Percentiles rank a stretch among this genome's conserved stretches.
These are phyloP conservation scores for Picea sitchensis DNA, from an alignment of 75 land plant genomes.

Conservation along the genomic window DNA sequence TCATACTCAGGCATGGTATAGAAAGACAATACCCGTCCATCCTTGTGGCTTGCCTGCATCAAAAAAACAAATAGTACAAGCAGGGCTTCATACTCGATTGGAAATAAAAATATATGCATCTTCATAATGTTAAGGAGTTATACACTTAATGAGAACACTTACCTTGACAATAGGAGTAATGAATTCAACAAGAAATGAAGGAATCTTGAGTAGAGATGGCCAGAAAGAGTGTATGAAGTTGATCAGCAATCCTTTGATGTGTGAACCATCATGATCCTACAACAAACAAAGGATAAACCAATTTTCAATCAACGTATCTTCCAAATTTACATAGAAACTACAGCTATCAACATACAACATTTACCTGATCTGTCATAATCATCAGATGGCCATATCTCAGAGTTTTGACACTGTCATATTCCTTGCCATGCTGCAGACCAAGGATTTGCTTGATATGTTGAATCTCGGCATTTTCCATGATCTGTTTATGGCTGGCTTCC, in stretches of 20 bases:
- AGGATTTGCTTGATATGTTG: constrained; percentile 80
- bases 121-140: too few relatives aligned
- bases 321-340: too few relatives aligned
- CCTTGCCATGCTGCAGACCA: constrained; percentile 88
- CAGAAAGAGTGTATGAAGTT: constrained; percentile 97
- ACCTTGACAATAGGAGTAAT: constrained; percentile 99
- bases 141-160: background rate
- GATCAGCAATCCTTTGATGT: constrained; percentile 92
- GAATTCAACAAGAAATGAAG: constrained; percentile 90
- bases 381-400: constrained; percentile 96
- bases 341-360: background rate
- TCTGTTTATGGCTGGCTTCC: constrained; percentile 80
- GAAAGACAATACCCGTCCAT: constrained; percentile 58
- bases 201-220: constrained; percentile 91
- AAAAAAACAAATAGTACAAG: background rate
- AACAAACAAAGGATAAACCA: background rate
- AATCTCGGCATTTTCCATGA: constrained; percentile 86
- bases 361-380: constrained; percentile 99
- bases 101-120: too few relatives aligned
- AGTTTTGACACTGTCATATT: constrained; percentile 68
- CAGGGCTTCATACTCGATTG: too few relatives aligned
- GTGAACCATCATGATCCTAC: constrained; percentile 99
- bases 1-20: constrained; percentile 98
- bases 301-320: too few relatives aligned
- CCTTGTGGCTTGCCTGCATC: constrained; percentile 74